phyloP scores from a whole-genome alignment of 441 rosid genomes.

The Pelargonium fulgidum region DNA sequence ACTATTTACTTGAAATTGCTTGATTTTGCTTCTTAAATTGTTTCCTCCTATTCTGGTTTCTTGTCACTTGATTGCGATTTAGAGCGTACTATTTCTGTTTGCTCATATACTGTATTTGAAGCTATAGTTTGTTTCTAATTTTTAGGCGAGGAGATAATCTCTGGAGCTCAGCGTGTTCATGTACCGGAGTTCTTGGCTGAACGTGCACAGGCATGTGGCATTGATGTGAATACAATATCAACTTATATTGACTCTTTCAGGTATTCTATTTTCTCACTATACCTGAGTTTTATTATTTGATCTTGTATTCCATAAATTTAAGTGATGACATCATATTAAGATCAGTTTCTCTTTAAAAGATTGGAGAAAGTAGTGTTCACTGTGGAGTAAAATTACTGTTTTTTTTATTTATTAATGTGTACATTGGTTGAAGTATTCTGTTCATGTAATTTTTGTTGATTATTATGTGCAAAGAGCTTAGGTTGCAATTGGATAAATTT shows the following conservation, averaged over 20 bases:
- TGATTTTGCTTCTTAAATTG: no score
- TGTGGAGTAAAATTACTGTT: no score
- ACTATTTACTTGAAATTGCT: no score
- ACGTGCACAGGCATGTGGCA: constrained; percentile 68
- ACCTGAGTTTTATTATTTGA: background rate
- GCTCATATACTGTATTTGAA: background rate
- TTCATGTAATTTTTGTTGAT: no score
- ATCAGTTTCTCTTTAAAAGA: background rate
- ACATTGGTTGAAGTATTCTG: no score
- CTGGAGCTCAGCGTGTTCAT: constrained; percentile 93
- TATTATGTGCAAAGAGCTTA: no score
- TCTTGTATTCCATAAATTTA: background rate
- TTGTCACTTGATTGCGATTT: no score
- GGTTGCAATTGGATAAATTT: no score
- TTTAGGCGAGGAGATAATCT: constrained; percentile 87
- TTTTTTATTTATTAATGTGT: no score
- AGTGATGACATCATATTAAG: no score
- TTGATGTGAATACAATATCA: constrained; percentile 66
- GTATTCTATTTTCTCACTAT: constrained; percentile 22
- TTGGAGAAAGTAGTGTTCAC: no score
- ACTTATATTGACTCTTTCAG: constrained; percentile 82
- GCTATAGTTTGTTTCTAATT: constrained; percentile 10
- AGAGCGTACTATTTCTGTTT: background rate
- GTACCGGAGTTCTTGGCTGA: constrained; percentile 58
- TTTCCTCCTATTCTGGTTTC: no score